Conservation (phyloP, 2,329 filamentous ascomycete species). For the Berkeleyomyces rouxiae region DNA sequence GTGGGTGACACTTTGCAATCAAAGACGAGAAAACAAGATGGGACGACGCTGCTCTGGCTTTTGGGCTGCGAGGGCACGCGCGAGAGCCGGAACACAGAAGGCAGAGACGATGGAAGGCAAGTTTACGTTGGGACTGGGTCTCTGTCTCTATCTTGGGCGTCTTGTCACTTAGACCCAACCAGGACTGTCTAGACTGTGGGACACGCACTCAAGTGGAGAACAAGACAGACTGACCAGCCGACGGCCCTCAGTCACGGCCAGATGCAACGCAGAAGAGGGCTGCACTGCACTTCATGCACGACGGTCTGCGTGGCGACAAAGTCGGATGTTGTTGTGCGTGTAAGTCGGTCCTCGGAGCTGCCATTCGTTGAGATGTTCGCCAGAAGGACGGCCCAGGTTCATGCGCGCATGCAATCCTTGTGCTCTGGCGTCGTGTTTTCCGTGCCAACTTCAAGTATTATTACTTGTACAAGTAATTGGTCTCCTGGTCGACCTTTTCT, state of each 20-base stretch:
- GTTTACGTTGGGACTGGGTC: no score
- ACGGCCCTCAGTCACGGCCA: not conserved
- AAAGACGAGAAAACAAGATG: not conserved
- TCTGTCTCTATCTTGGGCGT: no score
- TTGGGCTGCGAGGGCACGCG: not conserved
- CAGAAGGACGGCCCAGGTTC: not conserved
- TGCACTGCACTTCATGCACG: not conserved
- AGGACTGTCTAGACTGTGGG: no score
- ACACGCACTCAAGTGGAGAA: no score
- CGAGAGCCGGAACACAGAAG: not conserved
- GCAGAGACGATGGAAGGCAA: no score
- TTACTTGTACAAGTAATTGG: not conserved
- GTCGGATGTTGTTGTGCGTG: not conserved
- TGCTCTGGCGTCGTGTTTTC: not conserved
- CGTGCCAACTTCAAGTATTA: not conserved
- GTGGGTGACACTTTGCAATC: not conserved
- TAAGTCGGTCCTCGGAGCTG: not conserved
- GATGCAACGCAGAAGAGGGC: not conserved
- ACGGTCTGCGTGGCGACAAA: not conserved
- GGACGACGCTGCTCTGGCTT: not conserved
- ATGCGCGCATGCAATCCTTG: not conserved
- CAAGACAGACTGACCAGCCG: no score
- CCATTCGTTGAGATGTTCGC: not conserved
- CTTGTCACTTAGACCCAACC: no score
- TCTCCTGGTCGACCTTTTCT: conserved; percentile 8